Evolutionary conservation across 495 filamentous ascomycete species (phyloP), one percentile per base, ranked within the genome.

Genomic region (Penicillium fimorum): DNA sequence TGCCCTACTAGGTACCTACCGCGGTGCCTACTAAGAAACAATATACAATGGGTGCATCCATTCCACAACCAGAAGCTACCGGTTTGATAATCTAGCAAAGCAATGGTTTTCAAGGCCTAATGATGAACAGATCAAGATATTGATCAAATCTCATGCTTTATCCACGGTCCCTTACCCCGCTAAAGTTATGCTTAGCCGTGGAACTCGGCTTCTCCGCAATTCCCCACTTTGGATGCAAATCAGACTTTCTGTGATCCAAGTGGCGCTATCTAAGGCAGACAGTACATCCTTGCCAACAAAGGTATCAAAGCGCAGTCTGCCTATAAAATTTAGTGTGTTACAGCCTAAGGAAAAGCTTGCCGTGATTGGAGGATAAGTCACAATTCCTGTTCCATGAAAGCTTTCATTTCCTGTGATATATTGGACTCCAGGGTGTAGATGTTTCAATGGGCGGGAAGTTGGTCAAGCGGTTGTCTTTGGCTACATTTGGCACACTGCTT

Each of bases 241-340:
- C 12, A 11, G 12, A 35, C 33, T 35, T 22, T 35, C 33, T 1
- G 12, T 35, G 4, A 35, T 35, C 4, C 0, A 15, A 15, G 25
- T 27, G 3, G 25, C 25, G 25, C 25, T 27, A 7, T 27, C 25
- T 27, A 27, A 7, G 25, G 25, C 25, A 27, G 25, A 7, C 25
- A 4, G 1, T 98, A 93, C 65, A 86, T 97, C 63, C 87, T 85
- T 29, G 91, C 84, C 27, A 87, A 95, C 69, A 77, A 78, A 1
- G 79, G 79, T 18, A 89, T 98, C 70, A 96, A 93, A 69, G 71
- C 82, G 12, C 55, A 77, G 81, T 59, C 84, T 90, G 11, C 87
- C 88, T 41, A 73, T 90, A 59, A 87, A 87, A 67, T 94, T 89
- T 75, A 76, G 75, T 47, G 77, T 79, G 18, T 76, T 84, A 30